Percentiles rank a stretch among this genome's conserved stretches.
These are phyloP conservation scores for Gentiana dahurica DNA, from an alignment of 257 asterid genomes.

Conservation along the genomic window DNA sequence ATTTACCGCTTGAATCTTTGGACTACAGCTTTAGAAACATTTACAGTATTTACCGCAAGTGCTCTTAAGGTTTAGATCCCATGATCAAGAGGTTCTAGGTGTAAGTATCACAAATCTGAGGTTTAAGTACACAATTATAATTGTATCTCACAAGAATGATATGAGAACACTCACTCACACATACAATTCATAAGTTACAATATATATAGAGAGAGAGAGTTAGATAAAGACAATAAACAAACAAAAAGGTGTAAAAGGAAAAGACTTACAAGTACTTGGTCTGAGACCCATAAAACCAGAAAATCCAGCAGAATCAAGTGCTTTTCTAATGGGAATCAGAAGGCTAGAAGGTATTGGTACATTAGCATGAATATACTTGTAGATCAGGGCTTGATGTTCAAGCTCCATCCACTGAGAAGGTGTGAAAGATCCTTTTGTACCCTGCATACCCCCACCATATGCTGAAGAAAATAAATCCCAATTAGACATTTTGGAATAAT, in stretches of 20 bases:
- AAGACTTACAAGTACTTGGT: constrained; percentile 19
- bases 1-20: no score
- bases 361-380: constrained; percentile 25
- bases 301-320: constrained; percentile 28
- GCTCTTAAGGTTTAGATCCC: no score
- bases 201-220: no score
- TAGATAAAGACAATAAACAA: no score
- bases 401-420: constrained; percentile 34
- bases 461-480: constrained; percentile 24
- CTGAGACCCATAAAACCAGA: constrained; percentile 18
- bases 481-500: neutral
- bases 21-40: no score
- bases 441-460: constrained; percentile 39
- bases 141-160: no score
- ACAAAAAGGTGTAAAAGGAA: neutral
- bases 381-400: constrained; percentile 33
- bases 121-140: no score
- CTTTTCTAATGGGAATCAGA: constrained; percentile 23
- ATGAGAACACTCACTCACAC: no score
- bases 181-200: no score
- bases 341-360: constrained; percentile 27
- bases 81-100: no score
- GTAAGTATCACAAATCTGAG: no score
- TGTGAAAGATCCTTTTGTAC: constrained; percentile 26
- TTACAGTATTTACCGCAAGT: no score